These are phyloP conservation scores for Trametes pubescens DNA, from an alignment of 1,284 basidiomycete species.

Conservation along the genomic window DNA sequence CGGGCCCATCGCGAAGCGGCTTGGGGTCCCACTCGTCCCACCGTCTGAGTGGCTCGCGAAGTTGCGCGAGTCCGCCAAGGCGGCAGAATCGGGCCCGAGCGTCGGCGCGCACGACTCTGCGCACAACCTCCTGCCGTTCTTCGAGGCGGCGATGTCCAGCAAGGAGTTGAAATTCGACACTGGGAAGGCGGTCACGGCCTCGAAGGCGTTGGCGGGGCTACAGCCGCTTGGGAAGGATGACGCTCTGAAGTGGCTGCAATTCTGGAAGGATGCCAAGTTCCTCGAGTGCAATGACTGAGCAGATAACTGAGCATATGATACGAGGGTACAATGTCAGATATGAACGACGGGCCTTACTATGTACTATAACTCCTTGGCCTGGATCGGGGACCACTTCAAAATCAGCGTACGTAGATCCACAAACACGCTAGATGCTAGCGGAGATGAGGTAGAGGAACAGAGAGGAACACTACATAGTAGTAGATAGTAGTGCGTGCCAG, in stretches of 20 bases:
- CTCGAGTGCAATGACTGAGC: too few species aligned
- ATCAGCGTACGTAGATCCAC: too few species aligned
- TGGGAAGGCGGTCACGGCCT: conserved; percentile 13
- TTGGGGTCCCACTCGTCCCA: conserved; percentile 35
- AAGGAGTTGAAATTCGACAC: conserved; percentile 17
- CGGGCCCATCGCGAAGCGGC: conserved; percentile 28
- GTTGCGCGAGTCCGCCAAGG: conserved; percentile 21
- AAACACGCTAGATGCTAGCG: too few species aligned
- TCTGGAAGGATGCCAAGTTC: conserved; percentile 7
- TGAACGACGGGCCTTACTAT: too few species aligned
- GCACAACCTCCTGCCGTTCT: conserved; percentile 30
- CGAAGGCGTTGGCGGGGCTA: conserved; percentile 11
- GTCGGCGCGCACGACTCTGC: conserved; percentile 28
- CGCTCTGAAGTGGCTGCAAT: conserved; percentile 17
- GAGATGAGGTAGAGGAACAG: too few species aligned
- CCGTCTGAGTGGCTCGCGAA: conserved; percentile 38
- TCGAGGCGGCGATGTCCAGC: conserved; percentile 21
- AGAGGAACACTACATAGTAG: too few species aligned
- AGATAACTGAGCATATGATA: background rate
- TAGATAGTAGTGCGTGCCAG: too few species aligned
- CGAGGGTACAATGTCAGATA: background rate
- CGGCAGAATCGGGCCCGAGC: conserved; percentile 15
- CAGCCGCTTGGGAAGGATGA: conserved; percentile 18
- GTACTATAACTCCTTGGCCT: too few species aligned
- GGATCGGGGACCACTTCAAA: too few species aligned